Conservation (phyloP, 169 alveolate genomes). For the Toxoplasma gondii region DNA sequence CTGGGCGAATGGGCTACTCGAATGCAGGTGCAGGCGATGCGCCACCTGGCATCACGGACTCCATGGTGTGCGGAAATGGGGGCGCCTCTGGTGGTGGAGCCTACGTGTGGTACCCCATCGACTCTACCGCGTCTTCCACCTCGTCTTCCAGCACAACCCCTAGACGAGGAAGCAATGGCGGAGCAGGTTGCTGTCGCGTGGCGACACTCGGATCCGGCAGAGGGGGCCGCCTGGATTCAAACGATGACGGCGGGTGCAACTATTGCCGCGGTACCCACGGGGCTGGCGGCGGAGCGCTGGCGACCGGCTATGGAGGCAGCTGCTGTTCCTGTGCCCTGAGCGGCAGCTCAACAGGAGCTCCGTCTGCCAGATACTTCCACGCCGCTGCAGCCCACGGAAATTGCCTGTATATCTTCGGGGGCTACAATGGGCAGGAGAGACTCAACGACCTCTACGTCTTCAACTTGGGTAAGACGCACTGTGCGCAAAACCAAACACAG, state of each 20-base stretch:
- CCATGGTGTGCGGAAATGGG: background rate
- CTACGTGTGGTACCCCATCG: background rate
- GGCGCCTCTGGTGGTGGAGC: background rate
- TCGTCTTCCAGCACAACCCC: background rate
- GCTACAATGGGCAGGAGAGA: slow-evolving; percentile 86
- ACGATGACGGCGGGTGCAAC: background rate
- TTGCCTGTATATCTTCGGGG: slow-evolving; percentile 83
- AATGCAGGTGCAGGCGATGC: no score
- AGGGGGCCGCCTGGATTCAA: background rate
- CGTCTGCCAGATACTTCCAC: slow-evolving; percentile 88
- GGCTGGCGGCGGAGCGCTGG: background rate
- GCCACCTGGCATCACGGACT: no score
- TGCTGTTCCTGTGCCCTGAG: background rate
- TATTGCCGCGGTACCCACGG: background rate
- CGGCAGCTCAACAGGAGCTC: slow-evolving; percentile 53
- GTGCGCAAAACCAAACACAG: background rate
- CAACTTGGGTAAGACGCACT: slow-evolving; percentile 64
- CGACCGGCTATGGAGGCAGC: background rate
- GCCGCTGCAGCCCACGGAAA: slow-evolving; percentile 81
- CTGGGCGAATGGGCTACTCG: no score
- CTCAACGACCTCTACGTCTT: slow-evolving; percentile 87
- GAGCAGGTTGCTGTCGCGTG: background rate
- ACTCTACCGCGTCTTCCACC: no score
- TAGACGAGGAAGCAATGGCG: background rate
- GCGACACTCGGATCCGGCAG: background rate